These are phyloP conservation scores for Exidia glandulosa DNA, from an alignment of 768 basidiomycete species.

Conservation along the genomic window DNA sequence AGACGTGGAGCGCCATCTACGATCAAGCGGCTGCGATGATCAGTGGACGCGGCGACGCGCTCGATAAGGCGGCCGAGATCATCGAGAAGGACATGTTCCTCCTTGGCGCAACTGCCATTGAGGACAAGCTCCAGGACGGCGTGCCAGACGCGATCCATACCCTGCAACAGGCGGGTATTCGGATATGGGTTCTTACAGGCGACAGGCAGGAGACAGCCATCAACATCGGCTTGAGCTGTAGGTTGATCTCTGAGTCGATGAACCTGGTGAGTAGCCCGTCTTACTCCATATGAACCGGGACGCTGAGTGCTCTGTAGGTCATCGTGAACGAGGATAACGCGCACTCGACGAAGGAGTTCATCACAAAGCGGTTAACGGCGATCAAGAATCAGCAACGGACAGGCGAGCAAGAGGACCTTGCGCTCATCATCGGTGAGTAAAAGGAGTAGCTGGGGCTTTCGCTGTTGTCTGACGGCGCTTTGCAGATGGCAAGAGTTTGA, in stretches of 20 bases:
- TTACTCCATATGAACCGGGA: not conserved
- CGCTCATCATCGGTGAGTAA: conserved; percentile 76
- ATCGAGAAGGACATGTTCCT: conserved; percentile 92
- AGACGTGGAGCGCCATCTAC: conserved; percentile 79
- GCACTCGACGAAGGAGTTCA: conserved; percentile 71
- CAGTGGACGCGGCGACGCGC: conserved; percentile 87
- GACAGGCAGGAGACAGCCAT: conserved; percentile 99
- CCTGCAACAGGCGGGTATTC: conserved; percentile 84
- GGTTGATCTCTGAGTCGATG: conserved; percentile 96
- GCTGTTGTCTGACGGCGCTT: conserved; percentile 5
- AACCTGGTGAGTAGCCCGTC: conserved; percentile 85
- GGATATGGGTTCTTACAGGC: conserved; percentile 97
- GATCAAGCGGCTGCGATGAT: conserved; percentile 90
- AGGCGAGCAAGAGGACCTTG: conserved; percentile 91
- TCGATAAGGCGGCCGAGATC: conserved; percentile 88
- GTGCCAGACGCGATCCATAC: conserved; percentile 98
- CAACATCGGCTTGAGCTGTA: conserved; percentile 97
- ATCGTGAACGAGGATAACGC: conserved; percentile 87
- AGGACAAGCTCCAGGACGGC: conserved; percentile 97
- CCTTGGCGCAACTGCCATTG: conserved; percentile 94
- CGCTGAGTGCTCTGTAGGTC: conserved; percentile 40
- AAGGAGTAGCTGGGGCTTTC: not conserved
- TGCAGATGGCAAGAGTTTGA: conserved; percentile 87
- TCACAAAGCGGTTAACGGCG: conserved; percentile 79
- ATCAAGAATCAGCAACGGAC: conserved; percentile 87